Conservation (phyloP, 768 basidiomycete species). For the Chalciporus sphaerocephalus region DNA sequence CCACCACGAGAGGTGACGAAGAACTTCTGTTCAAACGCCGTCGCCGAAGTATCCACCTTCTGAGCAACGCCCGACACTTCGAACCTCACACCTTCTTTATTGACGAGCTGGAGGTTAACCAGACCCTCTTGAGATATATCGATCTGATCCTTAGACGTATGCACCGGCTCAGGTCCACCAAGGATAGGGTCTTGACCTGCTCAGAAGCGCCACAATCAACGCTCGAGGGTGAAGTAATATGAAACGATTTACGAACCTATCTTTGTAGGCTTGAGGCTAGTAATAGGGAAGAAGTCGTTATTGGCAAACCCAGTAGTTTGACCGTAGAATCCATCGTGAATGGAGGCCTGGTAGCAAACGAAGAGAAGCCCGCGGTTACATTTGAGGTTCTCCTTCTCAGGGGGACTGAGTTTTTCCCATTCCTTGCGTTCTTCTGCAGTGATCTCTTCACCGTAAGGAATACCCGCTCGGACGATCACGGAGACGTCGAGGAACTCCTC, state of each 20-base stretch:
- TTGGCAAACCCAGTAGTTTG: constrained; percentile 20
- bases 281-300: constrained; percentile 23
- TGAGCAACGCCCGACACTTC: constrained; percentile 6
- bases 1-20: constrained; percentile 47
- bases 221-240: not conserved
- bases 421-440: not conserved
- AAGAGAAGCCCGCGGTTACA: constrained; percentile 25
- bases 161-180: constrained; percentile 8
- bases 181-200: constrained; percentile 28
- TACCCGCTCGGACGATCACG: constrained; percentile 31
- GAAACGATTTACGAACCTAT: constrained; percentile 11
- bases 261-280: constrained; percentile 11
- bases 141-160: not conserved
- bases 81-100: not conserved
- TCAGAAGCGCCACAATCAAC: not conserved
- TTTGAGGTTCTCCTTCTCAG: not conserved
- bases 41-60: not conserved
- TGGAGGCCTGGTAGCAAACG: constrained; percentile 34
- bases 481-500: constrained; percentile 19
- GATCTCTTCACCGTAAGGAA: constrained; percentile 35
- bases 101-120: not conserved
- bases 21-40: constrained; percentile 1
- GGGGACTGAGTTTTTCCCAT: not conserved
- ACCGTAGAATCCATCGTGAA: constrained; percentile 37
- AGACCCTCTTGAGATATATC: not conserved